phyloP scores from a whole-genome alignment of 768 basidiomycete species.

The Tulasnella sp. region DNA sequence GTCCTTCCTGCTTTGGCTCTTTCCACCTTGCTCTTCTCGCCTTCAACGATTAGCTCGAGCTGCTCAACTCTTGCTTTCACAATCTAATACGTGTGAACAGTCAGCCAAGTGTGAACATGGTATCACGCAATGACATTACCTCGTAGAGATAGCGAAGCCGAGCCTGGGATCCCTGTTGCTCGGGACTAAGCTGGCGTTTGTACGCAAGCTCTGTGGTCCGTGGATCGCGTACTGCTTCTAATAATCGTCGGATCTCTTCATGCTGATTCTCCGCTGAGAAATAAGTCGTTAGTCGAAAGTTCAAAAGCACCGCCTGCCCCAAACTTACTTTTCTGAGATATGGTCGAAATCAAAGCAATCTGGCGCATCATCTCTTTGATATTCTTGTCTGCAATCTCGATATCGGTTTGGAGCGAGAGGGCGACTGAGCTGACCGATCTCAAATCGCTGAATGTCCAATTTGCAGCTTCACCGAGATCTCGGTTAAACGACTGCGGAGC shows the following conservation, averaged over 20 bases:
- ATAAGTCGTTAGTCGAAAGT: constrained; percentile 1
- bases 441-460: neutral
- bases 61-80: constrained; percentile 65
- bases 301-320: neutral
- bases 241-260: constrained; percentile 74
- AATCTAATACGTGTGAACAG: constrained; percentile 31
- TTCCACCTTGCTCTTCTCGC: constrained; percentile 56
- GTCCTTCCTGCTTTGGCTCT: constrained; percentile 51
- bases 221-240: constrained; percentile 63
- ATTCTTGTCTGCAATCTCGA: neutral
- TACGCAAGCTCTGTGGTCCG: constrained; percentile 68
- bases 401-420: neutral
- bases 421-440: neutral
- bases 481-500: neutral
- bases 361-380: constrained; percentile 16
- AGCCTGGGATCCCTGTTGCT: constrained; percentile 73
- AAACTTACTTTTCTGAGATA: constrained; percentile 24
- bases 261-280: constrained; percentile 62
- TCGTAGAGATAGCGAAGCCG: constrained; percentile 60
- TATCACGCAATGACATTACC: constrained; percentile 29
- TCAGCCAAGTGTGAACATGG: constrained; percentile 3
- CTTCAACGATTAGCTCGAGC: constrained; percentile 60
- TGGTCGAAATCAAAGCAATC: constrained; percentile 22
- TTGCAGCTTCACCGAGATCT: constrained; percentile 29
- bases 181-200: constrained; percentile 70